phyloP scores from a whole-genome alignment of 345 rosid species.

The Pseudoturritis turrita region DNA sequence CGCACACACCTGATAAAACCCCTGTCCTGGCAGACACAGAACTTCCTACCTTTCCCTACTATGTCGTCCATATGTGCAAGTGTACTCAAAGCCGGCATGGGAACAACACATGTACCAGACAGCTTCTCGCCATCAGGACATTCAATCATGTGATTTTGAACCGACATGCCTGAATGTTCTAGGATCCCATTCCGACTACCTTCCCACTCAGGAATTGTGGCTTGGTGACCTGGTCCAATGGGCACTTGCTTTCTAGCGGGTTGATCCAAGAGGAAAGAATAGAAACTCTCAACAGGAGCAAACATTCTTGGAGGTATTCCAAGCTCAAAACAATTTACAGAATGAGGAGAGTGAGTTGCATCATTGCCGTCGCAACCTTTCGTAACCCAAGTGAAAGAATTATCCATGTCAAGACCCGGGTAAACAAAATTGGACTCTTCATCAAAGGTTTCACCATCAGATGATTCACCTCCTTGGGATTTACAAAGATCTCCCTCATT shows the following conservation, averaged over 20 bases:
- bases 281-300: conserved; percentile 30
- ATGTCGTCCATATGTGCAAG: conserved; percentile 1
- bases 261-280: conserved; percentile 32
- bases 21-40: conserved; percentile 52
- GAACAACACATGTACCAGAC: conserved; percentile 46
- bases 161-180: not conserved
- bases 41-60: conserved; percentile 34
- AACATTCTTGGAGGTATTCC: conserved; percentile 27
- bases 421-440: conserved; percentile 26
- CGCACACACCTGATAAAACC: conserved; percentile 56
- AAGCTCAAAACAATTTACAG: conserved; percentile 30
- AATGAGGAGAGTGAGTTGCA: conserved; percentile 29
- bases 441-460: conserved; percentile 25
- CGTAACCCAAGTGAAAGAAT: conserved; percentile 27
- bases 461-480: conserved; percentile 25
- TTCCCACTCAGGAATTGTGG: conserved; percentile 40
- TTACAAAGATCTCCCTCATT: conserved; percentile 22
- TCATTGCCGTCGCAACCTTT: conserved; percentile 36
- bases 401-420: conserved; percentile 31
- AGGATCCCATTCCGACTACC: conserved; percentile 2
- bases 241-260: conserved; percentile 43
- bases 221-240: conserved; percentile 62
- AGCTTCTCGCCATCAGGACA: conserved; percentile 26
- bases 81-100: conserved; percentile 26
- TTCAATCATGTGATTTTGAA: conserved; percentile 1